Conservation (phyloP, 805 yeast genomes). For the Ogataea degrootiae region DNA sequence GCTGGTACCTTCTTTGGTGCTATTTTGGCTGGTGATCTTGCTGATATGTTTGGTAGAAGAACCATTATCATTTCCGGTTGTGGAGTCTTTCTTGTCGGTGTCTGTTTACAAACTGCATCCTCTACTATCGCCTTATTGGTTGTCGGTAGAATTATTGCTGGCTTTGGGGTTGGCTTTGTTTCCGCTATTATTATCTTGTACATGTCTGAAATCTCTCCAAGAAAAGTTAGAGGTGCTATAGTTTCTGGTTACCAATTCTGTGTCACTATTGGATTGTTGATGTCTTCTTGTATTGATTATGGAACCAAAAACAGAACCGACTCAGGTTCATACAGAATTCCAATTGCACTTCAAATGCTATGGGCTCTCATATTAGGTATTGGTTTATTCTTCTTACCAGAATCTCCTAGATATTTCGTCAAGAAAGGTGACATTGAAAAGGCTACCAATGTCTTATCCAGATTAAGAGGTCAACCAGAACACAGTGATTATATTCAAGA, state of each 20-base stretch:
- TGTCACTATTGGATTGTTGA: slow-evolving; percentile 25
- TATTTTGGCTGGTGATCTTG: slow-evolving; percentile 48
- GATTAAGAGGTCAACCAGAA: slow-evolving; percentile 31
- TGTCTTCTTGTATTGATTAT: slow-evolving; percentile 35
- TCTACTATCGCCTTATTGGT: slow-evolving; percentile 23
- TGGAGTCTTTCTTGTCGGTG: slow-evolving; percentile 31
- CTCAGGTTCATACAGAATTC: slow-evolving; percentile 30
- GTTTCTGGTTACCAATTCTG: slow-evolving; percentile 29
- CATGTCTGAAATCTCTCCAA: slow-evolving; percentile 32
- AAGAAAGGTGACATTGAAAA: slow-evolving; percentile 36
- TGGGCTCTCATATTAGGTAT: slow-evolving; percentile 17
- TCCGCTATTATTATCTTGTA: slow-evolving; percentile 34
- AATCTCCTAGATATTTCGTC: slow-evolving; percentile 41
- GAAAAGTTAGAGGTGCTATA: slow-evolving; percentile 28
- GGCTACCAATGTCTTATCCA: slow-evolving; percentile 38
- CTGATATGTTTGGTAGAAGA: slow-evolving; percentile 39
- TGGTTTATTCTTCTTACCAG: slow-evolving; percentile 27
- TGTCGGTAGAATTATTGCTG: slow-evolving; percentile 33
- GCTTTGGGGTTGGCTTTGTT: slow-evolving; percentile 34
- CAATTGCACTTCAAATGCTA: slow-evolving; percentile 31
- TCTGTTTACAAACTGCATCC: slow-evolving; percentile 22
- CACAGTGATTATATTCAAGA: slow-evolving; percentile 9
- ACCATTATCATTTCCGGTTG: slow-evolving; percentile 34
- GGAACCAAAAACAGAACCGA: slow-evolving; percentile 30
- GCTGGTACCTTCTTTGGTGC: slow-evolving; percentile 72